These are phyloP conservation scores for Panicum miliaceum DNA, from an alignment of 176 grass and related monocot genomes.

Conservation along the genomic window DNA sequence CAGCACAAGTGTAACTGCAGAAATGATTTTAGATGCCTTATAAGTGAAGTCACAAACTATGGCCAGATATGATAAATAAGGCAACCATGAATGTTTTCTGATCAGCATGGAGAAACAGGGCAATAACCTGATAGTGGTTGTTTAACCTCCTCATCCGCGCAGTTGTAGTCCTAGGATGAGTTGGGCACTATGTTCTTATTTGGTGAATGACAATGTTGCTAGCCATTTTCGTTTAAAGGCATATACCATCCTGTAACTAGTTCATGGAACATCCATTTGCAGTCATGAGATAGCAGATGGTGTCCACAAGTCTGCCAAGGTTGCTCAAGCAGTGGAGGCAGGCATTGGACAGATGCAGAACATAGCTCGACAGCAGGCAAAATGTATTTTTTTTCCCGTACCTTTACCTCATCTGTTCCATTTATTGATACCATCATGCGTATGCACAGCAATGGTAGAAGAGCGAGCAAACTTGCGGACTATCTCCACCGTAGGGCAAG, in stretches of 20 bases:
- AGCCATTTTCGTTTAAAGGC: conserved; percentile 1
- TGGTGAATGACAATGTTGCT: background rate
- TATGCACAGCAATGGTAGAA: conserved; percentile 61
- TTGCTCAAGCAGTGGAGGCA: conserved; percentile 64
- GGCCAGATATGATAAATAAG: background rate
- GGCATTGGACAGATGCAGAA: conserved; percentile 70
- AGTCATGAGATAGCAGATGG: conserved; percentile 73
- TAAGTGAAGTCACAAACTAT: background rate
- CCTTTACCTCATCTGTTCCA: background rate
- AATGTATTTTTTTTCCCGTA: conserved; percentile 49
- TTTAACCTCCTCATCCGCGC: background rate
- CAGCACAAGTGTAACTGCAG: background rate
- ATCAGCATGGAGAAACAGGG: background rate
- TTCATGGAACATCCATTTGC: conserved; percentile 25
- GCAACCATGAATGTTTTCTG: background rate
- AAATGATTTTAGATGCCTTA: background rate
- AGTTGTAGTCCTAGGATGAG: background rate
- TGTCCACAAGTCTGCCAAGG: conserved; percentile 73
- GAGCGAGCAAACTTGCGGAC: conserved; percentile 61
- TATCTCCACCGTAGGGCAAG: conserved; percentile 39
- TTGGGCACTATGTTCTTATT: background rate
- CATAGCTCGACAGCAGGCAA: conserved; percentile 57
- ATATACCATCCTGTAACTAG: background rate
- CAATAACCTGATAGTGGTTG: background rate
- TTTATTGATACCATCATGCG: background rate